Base-by-base conservation (phyloP, 2,329 filamentous ascomycete genomes). In the Diaporthe sp. region DNA sequence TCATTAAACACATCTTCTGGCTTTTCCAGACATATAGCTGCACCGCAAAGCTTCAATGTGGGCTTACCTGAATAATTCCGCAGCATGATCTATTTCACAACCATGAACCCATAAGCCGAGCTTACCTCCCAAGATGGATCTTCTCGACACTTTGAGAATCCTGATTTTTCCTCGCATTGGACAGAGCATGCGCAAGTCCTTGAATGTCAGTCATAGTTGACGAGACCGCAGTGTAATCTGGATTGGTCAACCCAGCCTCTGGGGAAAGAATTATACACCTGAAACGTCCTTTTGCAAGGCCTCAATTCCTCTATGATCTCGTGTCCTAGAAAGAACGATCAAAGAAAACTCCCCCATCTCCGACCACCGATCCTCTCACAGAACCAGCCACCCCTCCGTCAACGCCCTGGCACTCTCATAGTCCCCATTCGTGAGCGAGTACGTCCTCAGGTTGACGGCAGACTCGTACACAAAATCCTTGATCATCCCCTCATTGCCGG, bases 401-500 rank as follows among this genome's bases (percentile, higher is more conserved):
- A 96, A 84, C 37, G 84, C 85, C 81, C 87, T 88, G 15, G 93
- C 93, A 19, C 89, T 87, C 74, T 88, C 85, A 22, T 88, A 81
- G 82, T 95, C 92, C 19, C 93, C 94, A 73, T 88, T 88, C 59
- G 92, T 84, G 17, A 90, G 87, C 81, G 93, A 93, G 68, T 95
- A 90, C 42, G 87, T 89, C 83, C 94, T 91, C 78, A 96, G 83
- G 42, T 94, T 94, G 83, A 92, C 92, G n/a, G 94, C 94, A 22
- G 94, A 93, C 82, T 96, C 94, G 10, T 87, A 85, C 10, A 89
- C 89, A 78, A 94, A 90, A 78, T 94, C 90, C 79, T 93, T 91
- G 19, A 84, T 75, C 42, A 78, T 74, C 19, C 37, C 81, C 74
- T 83, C 79, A 12, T 73, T 78, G 12, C 69, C 76, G 17, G 44